Conservation (phyloP, 2,329 filamentous ascomycete species). For the Neurospora sp. region DNA sequence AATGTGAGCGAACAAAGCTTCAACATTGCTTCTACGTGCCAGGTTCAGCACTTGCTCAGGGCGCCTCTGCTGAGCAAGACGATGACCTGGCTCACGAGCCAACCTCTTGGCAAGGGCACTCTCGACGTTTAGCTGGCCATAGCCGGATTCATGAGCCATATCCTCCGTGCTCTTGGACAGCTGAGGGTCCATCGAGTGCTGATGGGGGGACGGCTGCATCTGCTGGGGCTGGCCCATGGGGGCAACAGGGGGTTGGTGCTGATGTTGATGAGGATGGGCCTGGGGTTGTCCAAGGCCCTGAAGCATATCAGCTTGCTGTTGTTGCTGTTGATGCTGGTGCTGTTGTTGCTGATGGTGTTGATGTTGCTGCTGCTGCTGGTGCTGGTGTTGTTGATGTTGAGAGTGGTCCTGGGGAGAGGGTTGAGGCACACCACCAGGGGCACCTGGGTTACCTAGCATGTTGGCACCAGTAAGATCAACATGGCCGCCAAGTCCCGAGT, state of each 20-base stretch:
- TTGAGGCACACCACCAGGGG: constrained; percentile 4
- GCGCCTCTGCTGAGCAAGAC: constrained; percentile 42
- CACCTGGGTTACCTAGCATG: constrained; percentile 23
- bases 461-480: constrained; percentile 22
- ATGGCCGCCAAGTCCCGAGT: constrained; percentile 11
- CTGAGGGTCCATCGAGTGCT: constrained; percentile 15
- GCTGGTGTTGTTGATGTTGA: constrained; percentile 18
- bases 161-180: constrained; percentile 33
- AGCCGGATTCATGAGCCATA: constrained; percentile 37
- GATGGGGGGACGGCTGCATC: constrained; percentile 3
- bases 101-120: constrained; percentile 45
- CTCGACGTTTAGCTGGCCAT: constrained; percentile 36
- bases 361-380: constrained; percentile 17
- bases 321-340: constrained; percentile 20
- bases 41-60: constrained; percentile 45
- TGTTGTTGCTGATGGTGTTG: constrained; percentile 21
- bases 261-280: constrained; percentile 2
- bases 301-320: constrained; percentile 21
- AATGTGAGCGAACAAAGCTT: constrained; percentile 48
- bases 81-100: constrained; percentile 37
- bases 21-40: constrained; percentile 47
- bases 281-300: constrained; percentile 19
- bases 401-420: background rate
- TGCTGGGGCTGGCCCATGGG: constrained; percentile 7
- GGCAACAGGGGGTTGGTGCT: background rate